These are phyloP conservation scores for Metarhizium humberi DNA, from an alignment of 2,329 filamentous ascomycete species.

Conservation along the genomic window DNA sequence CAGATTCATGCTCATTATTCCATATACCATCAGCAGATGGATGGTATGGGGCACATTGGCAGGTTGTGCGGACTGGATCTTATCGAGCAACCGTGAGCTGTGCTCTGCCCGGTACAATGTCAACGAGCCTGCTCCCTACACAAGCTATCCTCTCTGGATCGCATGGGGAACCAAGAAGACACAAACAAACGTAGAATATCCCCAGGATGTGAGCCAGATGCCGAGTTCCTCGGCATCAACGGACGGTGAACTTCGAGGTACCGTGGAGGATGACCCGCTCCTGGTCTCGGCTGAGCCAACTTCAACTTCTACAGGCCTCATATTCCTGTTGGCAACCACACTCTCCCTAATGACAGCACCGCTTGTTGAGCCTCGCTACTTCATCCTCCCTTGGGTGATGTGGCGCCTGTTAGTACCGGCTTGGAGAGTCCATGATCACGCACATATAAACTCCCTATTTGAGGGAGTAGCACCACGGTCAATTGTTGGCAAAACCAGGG, in stretches of 20 bases:
- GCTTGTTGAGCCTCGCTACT: conserved; percentile 90
- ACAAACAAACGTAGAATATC: conserved; percentile 8
- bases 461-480: neutral
- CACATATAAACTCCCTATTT: neutral
- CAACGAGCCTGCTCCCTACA: conserved; percentile 10
- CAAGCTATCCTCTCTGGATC: conserved; percentile 20
- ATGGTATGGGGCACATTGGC: conserved; percentile 56
- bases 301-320: conserved; percentile 40
- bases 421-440: conserved; percentile 21
- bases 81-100: conserved; percentile 1
- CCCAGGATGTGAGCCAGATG: conserved; percentile 2
- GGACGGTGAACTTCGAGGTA: conserved; percentile 6
- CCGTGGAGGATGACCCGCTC: conserved; percentile 17
- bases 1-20: conserved; percentile 56
- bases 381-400: conserved; percentile 89
- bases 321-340: conserved; percentile 58
- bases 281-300: conserved; percentile 21
- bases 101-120: neutral
- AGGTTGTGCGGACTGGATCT: conserved; percentile 23
- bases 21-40: conserved; percentile 66
- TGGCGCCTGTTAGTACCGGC: conserved; percentile 74
- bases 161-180: neutral
- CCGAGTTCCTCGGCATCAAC: neutral
- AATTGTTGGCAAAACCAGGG: neutral
- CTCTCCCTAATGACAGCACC: conserved; percentile 81